Evolutionary conservation across 495 filamentous ascomycete genomes (phyloP).

Genomic region (Penicillium angulare): DNA sequence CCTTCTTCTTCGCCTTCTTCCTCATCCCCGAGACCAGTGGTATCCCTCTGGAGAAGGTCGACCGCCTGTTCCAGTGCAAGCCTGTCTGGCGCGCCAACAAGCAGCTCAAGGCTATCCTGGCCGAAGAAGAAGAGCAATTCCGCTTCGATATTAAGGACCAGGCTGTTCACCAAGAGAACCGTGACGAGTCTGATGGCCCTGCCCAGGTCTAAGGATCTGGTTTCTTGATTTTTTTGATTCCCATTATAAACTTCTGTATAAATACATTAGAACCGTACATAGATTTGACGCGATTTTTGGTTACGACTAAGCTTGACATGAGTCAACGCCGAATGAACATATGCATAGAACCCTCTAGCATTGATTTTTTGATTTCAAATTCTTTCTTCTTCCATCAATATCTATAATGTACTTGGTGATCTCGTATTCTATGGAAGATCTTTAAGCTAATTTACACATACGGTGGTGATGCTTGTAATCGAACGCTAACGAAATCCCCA

Average conservation of each 20-base stretch:
- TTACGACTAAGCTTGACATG: slow-evolving; percentile 8
- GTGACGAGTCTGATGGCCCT: neutral
- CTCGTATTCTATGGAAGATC: too few species aligned
- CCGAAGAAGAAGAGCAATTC: slow-evolving; percentile 50
- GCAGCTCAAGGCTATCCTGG: slow-evolving; percentile 49
- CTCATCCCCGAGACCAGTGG: slow-evolving; percentile 67
- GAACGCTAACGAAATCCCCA: slow-evolving; percentile 1
- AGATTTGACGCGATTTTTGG: slow-evolving; percentile 4
- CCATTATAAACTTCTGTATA: slow-evolving; percentile 9
- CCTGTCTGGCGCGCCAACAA: slow-evolving; percentile 56
- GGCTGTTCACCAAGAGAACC: slow-evolving; percentile 17
- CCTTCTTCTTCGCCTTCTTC: slow-evolving; percentile 66
- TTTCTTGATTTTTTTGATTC: neutral
- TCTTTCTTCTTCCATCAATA: neutral
- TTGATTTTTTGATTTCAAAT: neutral
- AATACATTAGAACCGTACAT: slow-evolving; percentile 7
- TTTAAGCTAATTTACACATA: neutral
- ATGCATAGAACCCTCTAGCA: slow-evolving; percentile 1
- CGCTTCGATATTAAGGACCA: slow-evolving; percentile 46
- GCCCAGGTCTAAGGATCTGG: neutral
- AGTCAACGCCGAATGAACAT: slow-evolving; percentile 8
- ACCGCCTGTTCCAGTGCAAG: slow-evolving; percentile 55
- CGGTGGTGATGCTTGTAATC: slow-evolving; percentile 4
- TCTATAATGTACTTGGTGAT: neutral
- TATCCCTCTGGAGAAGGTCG: slow-evolving; percentile 51